Conservation (phyloP, 176 grass and related monocot genomes). For the Aegilops longissima region DNA sequence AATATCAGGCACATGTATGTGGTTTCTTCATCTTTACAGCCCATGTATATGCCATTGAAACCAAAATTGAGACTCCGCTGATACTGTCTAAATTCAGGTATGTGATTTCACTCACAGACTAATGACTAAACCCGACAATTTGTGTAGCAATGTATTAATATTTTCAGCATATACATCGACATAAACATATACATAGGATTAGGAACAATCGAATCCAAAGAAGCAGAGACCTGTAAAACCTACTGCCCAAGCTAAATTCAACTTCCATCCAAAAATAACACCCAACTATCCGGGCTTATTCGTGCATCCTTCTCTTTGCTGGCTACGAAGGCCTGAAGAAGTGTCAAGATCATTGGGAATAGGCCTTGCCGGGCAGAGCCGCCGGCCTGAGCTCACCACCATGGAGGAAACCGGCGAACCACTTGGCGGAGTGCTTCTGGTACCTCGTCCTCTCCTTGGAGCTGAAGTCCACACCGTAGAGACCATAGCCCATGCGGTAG, state of each 20-base stretch:
- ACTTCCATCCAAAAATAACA: not conserved
- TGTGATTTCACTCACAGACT: not conserved
- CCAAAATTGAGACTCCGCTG: too few relatives aligned
- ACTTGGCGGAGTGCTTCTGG: constrained; percentile 56
- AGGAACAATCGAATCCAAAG: not conserved
- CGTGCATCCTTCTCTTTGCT: not conserved
- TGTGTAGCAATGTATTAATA: not conserved
- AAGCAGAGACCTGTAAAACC: not conserved
- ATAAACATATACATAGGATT: not conserved
- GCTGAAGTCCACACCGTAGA: constrained; percentile 60
- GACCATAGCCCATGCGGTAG: constrained; percentile 52
- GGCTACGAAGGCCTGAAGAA: not conserved
- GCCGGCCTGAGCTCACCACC: constrained; percentile 45
- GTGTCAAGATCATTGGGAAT: constrained; percentile 27
- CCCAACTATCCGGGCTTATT: not conserved
- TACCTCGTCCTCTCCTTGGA: constrained; percentile 57
- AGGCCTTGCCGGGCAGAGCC: constrained; percentile 30
- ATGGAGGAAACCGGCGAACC: constrained; percentile 63
- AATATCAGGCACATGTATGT: not conserved
- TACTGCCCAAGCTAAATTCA: not conserved
- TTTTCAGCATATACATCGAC: not conserved
- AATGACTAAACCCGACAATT: not conserved
- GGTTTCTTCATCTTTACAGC: not conserved
- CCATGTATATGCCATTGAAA: not conserved
- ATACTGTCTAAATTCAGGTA: not conserved